Conservation (phyloP, 2,329 filamentous ascomycete species). For the Aspergillus thermomutatus region DNA sequence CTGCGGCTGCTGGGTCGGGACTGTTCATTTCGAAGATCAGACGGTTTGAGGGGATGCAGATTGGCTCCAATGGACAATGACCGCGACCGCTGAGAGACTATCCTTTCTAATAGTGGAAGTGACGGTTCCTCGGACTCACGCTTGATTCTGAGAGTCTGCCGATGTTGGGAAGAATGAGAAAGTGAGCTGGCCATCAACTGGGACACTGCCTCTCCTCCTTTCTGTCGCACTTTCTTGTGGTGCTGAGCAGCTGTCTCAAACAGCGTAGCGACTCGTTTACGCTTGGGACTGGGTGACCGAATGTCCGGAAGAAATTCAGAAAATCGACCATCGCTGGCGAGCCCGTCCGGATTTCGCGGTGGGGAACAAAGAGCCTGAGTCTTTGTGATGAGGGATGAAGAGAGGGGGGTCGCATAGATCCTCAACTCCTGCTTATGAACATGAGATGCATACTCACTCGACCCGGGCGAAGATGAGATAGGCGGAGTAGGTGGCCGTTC, state of each 20-base stretch:
- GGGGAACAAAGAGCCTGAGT: slow-evolving; percentile 34
- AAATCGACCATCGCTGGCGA: slow-evolving; percentile 13
- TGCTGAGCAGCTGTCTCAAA: slow-evolving; percentile 42
- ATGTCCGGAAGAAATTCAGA: slow-evolving; percentile 39
- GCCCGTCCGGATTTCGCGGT: slow-evolving; percentile 20
- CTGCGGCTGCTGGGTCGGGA: slow-evolving; percentile 21
- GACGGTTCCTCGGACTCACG: slow-evolving; percentile 32
- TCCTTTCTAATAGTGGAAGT: slow-evolving; percentile 26
- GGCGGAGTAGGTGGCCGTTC: slow-evolving; percentile 35
- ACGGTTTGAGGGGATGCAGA: slow-evolving; percentile 18
- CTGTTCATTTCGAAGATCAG: slow-evolving; percentile 13
- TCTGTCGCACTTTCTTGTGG: slow-evolving; percentile 39
- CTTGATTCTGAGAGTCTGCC: slow-evolving; percentile 33
- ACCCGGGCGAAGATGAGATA: slow-evolving; percentile 28
- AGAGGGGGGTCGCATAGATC: slow-evolving; percentile 37
- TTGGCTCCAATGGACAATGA: slow-evolving; percentile 33
- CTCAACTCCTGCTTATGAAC: slow-evolving; percentile 27
- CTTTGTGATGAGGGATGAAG: slow-evolving; percentile 30
- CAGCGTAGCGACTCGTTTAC: slow-evolving; percentile 41
- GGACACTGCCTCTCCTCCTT: slow-evolving; percentile 39
- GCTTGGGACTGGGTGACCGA: slow-evolving; percentile 40
- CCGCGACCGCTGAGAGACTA: slow-evolving; percentile 27
- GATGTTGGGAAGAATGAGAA: slow-evolving; percentile 27
- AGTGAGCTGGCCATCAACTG: slow-evolving; percentile 36
- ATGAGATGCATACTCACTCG: slow-evolving; percentile 8